Evolutionary conservation across 306 rosid genomes (phyloP), one percentile per base, ranked within the genome.

Genomic region (Calophaca sinica): DNA sequence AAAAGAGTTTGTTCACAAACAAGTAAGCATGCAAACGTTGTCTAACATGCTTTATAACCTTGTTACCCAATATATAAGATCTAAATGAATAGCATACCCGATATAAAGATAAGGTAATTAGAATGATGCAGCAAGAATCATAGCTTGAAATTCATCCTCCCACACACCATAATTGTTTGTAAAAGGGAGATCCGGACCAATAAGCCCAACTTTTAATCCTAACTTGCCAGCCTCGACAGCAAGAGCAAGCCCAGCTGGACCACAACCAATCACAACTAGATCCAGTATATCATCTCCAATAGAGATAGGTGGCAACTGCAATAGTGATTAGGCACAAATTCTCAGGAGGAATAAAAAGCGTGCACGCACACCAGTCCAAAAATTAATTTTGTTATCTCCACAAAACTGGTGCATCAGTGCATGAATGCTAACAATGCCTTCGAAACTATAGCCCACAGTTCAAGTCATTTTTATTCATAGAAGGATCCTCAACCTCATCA

Each of bases 231-330:
- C 87, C 78, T 94, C 99, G 45, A 96, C 93, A 73, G 99, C 99
- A 69, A 94, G 87, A 81, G 99, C 96, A 86, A 94, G 99, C 73
- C 99, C 99, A 45, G 97, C 96, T 46, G 99, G 99, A 71, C 99
- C 99, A 70, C 99, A 94, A 78, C 97, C 99, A 72, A 92, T 92
- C 82, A 94, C 99, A 49, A 90, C 97, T 72, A 94, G 88, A 85
- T 94, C 97, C 84, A 92, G 81, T 55, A 84, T 42, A 54, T 60
- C 80, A 75, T 86, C 91, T 60, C 89, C 97, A 58, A 74, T 4
- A 36, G 93, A 72, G 70, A 93, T 90, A 13, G 91, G 86, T 13
- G 80, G 88, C 38, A 94, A 89, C 99, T 94, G 90, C 83, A 87
- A 77, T 41, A 82, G 68, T 13, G 41, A 58, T 60, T 13, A 46